These are phyloP conservation scores for Tetracentron sinense DNA, from an alignment of 164 flowering plant genomes.

Conservation along the genomic window DNA sequence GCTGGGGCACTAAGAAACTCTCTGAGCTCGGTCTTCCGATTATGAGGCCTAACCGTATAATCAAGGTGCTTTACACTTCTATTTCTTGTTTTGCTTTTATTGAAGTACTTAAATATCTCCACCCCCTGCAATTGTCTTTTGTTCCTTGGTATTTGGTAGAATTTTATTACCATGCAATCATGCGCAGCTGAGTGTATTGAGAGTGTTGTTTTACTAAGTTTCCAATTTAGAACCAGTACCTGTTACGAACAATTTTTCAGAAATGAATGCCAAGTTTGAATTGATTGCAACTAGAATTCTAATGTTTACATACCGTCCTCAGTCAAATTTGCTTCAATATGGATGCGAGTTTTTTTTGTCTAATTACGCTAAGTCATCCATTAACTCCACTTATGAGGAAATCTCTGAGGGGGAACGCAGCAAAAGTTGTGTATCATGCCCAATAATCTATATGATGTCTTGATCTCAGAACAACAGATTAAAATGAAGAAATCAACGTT, in stretches of 20 bases:
- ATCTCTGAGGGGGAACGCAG: background rate
- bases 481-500: background rate
- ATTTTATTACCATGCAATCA: too few relatives aligned
- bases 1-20: constrained; percentile 80
- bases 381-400: too few relatives aligned
- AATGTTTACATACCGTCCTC: background rate
- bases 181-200: too few relatives aligned
- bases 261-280: too few relatives aligned
- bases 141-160: background rate
- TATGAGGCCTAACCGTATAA: constrained; percentile 45
- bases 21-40: constrained; percentile 80
- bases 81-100: too few relatives aligned
- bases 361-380: too few relatives aligned
- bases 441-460: background rate
- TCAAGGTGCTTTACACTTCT: constrained; percentile 43
- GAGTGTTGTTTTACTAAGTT: too few relatives aligned
- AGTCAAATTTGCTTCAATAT: background rate
- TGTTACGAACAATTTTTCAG: too few relatives aligned
- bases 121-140: background rate
- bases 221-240: too few relatives aligned
- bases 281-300: too few relatives aligned
- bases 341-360: background rate
- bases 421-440: background rate
- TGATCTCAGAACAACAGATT: background rate
- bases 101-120: too few relatives aligned